Conservation (phyloP, 2,329 filamentous ascomycete genomes). For the Colletotrichum melonis region DNA sequence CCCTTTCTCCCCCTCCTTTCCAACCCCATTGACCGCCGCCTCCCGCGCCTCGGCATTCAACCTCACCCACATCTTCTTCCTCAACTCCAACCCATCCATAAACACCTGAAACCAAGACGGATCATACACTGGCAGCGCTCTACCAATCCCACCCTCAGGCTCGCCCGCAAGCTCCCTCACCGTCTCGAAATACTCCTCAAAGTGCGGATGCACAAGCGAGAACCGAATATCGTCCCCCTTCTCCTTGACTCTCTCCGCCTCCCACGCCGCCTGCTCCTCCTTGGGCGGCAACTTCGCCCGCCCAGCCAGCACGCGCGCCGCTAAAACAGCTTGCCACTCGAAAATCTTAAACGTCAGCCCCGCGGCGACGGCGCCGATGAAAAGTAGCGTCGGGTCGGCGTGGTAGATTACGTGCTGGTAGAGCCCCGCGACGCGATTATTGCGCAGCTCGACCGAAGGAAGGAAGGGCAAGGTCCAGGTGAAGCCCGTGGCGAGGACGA, state of each 20-base stretch:
- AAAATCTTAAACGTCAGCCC: slow-evolving; percentile 76
- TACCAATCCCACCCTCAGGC: slow-evolving; percentile 52
- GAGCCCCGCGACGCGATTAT: slow-evolving; percentile 66
- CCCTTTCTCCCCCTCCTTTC: not conserved
- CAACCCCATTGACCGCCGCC: not conserved
- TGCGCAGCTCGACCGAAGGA: slow-evolving; percentile 59
- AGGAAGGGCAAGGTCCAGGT: slow-evolving; percentile 73
- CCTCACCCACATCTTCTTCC: slow-evolving; percentile 69
- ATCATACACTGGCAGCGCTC: slow-evolving; percentile 57
- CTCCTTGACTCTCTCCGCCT: slow-evolving; percentile 61
- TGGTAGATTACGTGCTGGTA: slow-evolving; percentile 70
- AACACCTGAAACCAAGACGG: slow-evolving; percentile 61
- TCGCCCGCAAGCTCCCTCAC: slow-evolving; percentile 62
- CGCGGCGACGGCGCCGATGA: slow-evolving; percentile 67
- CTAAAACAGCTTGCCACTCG: slow-evolving; percentile 75
- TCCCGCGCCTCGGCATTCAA: slow-evolving; percentile 51
- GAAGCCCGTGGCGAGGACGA: slow-evolving; percentile 77
- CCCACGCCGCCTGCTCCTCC: slow-evolving; percentile 66
- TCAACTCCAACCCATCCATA: slow-evolving; percentile 63
- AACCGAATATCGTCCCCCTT: slow-evolving; percentile 70
- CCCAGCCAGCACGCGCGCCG: slow-evolving; percentile 68
- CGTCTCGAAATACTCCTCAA: slow-evolving; percentile 73
- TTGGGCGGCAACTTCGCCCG: slow-evolving; percentile 60
- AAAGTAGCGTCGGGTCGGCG: slow-evolving; percentile 65
- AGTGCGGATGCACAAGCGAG: slow-evolving; percentile 68